Evolutionary conservation across 192 early-diverging fungal species (phyloP).

Genomic region (Mortierella antarctica): DNA sequence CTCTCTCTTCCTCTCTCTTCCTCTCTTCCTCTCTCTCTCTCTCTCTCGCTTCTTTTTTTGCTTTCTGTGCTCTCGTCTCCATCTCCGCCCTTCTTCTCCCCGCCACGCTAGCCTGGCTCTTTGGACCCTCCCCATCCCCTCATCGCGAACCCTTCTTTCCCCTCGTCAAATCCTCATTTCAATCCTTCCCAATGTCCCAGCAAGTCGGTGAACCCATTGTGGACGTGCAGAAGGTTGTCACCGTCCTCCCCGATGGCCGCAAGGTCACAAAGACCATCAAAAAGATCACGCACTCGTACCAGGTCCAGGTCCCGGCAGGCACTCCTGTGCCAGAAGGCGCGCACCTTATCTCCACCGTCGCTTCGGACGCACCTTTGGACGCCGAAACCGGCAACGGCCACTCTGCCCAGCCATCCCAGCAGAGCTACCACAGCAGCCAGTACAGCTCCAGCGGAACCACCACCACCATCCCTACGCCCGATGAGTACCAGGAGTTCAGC

Average conservation of each 20-base stretch:
- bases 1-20: slow-evolving; percentile 6
- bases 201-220: slow-evolving; percentile 45
- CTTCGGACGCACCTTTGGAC: slow-evolving; percentile 5
- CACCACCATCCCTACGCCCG: neutral
- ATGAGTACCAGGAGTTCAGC: slow-evolving; percentile 20
- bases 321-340: slow-evolving; percentile 42
- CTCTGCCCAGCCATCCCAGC: neutral
- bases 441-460: neutral
- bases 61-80: neutral
- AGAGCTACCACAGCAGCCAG: neutral
- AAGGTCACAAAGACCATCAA: slow-evolving; percentile 52
- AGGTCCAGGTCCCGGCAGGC: slow-evolving; percentile 49
- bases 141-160: neutral
- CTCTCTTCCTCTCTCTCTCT: slow-evolving; percentile 4
- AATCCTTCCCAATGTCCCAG: slow-evolving; percentile 7
- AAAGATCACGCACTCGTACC: slow-evolving; percentile 39
- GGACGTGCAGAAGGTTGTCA: slow-evolving; percentile 31
- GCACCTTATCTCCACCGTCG: slow-evolving; percentile 20
- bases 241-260: slow-evolving; percentile 42
- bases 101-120: neutral
- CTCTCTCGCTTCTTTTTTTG: neutral
- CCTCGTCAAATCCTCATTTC: neutral
- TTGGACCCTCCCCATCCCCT: neutral
- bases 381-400: neutral
- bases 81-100: neutral